A percentile compares a stretch with the other conserved stretches of the same genome.
These are phyloP conservation scores for Metarhizium robertsii DNA, from an alignment of 2,329 filamentous ascomycete species.

Conservation along the genomic window DNA sequence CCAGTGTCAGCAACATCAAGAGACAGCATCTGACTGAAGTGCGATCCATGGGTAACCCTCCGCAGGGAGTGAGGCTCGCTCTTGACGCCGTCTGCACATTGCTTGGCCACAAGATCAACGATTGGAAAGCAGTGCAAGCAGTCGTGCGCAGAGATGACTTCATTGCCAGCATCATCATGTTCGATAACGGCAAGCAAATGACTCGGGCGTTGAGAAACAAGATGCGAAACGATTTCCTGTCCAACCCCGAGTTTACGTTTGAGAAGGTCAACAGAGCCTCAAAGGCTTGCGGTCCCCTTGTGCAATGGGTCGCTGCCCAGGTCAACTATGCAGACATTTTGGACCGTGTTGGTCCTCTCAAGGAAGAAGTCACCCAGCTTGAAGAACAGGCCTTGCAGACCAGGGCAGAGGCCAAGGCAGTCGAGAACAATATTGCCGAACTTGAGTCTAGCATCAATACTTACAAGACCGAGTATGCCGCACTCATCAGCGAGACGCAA, in stretches of 20 bases:
- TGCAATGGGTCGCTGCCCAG: constrained; percentile 95
- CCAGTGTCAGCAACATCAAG: constrained; percentile 98
- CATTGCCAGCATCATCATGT: constrained; percentile 94
- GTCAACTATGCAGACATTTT: constrained; percentile 97
- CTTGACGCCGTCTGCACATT: constrained; percentile 95
- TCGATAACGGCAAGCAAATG: constrained; percentile 94
- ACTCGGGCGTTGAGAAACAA: constrained; percentile 70
- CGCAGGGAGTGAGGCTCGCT: constrained; percentile 80
- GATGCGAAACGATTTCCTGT: constrained; percentile 89
- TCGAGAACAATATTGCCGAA: constrained; percentile 74
- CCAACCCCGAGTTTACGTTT: constrained; percentile 90
- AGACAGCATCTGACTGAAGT: constrained; percentile 95
- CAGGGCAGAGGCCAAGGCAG: constrained; percentile 85
- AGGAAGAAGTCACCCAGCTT: constrained; percentile 78
- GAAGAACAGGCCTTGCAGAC: constrained; percentile 86
- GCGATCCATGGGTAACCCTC: constrained; percentile 90
- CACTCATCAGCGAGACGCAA: constrained; percentile 92
- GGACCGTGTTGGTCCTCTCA: constrained; percentile 83
- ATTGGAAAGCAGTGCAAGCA: constrained; percentile 85
- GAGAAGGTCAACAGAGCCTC: constrained; percentile 93
- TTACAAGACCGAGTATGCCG: constrained; percentile 94
- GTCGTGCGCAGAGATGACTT: constrained; percentile 92
- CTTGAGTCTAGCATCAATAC: constrained; percentile 86
- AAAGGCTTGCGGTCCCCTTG: constrained; percentile 91
- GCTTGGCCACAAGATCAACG: constrained; percentile 78